Evolutionary conservation across 192 early-diverging fungal genomes (phyloP).

Genomic region (Coemansia sp.): DNA sequence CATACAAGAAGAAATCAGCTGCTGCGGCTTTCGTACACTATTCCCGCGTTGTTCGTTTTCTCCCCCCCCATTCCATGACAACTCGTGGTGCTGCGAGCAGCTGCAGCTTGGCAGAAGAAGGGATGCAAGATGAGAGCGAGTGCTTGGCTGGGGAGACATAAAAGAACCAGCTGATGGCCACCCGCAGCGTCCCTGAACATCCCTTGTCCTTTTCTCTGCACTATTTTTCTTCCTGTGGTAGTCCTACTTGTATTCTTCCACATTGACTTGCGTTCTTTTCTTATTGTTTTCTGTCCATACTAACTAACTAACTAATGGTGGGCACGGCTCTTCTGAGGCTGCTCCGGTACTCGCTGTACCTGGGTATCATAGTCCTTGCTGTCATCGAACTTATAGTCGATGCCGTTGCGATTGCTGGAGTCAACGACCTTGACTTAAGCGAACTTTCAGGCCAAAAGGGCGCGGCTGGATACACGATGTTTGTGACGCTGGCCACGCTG

Average conservation of each 20-base stretch:
- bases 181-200: too few relatives aligned
- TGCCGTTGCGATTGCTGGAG: slow-evolving; percentile 29
- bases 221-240: not conserved
- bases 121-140: not conserved
- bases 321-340: slow-evolving; percentile 14
- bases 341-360: slow-evolving; percentile 40
- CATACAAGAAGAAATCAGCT: not conserved
- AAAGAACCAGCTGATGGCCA: not conserved
- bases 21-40: not conserved
- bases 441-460: slow-evolving; percentile 6
- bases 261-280: not conserved
- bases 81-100: not conserved
- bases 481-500: slow-evolving; percentile 36
- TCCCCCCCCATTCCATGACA: not conserved
- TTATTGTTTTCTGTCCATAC: not conserved
- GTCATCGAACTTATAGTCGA: slow-evolving; percentile 45
- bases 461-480: slow-evolving; percentile 49
- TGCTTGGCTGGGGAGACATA: not conserved
- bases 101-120: not conserved
- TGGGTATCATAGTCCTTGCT: slow-evolving; percentile 21
- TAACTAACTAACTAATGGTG: slow-evolving; percentile 2
- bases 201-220: slow-evolving; percentile 7
- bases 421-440: slow-evolving; percentile 3
- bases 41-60: not conserved
- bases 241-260: not conserved